These are phyloP conservation scores for Sarocladium strictum DNA, from an alignment of 2,329 filamentous ascomycete genomes.

Conservation along the genomic window DNA sequence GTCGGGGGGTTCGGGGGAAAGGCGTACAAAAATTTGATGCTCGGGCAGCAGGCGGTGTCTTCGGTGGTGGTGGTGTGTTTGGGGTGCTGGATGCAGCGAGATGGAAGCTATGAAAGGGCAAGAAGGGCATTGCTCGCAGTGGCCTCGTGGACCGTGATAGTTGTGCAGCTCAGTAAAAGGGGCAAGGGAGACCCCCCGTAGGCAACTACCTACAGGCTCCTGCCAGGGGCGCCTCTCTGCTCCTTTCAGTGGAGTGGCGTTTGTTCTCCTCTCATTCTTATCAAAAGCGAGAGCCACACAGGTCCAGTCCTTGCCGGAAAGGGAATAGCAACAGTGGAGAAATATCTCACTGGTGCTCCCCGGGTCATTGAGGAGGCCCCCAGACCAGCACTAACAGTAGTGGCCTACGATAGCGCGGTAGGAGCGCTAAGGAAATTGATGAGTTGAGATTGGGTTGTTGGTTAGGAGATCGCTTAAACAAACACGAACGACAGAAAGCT, in stretches of 20 bases:
- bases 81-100: background rate
- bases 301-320: background rate
- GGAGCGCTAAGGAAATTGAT: background rate
- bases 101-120: background rate
- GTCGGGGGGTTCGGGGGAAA: conserved; percentile 11
- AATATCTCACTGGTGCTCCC: background rate
- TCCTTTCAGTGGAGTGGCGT: background rate
- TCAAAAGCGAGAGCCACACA: conserved; percentile 1
- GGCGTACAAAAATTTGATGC: conserved; percentile 7
- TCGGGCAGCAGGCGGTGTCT: background rate
- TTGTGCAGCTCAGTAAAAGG: background rate
- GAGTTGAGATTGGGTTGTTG: background rate
- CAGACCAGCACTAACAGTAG: background rate
- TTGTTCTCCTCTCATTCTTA: background rate
- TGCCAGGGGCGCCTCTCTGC: background rate
- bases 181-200: background rate
- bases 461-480: too few species aligned
- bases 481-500: too few species aligned
- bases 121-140: background rate
- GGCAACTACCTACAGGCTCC: background rate
- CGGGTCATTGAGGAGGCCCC: background rate
- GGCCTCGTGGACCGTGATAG: background rate
- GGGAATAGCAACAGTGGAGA: background rate
- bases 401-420: background rate
- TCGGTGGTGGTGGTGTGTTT: conserved; percentile 1